phyloP scores from a whole-genome alignment of 768 basidiomycete species.

The Trametes maxima region DNA sequence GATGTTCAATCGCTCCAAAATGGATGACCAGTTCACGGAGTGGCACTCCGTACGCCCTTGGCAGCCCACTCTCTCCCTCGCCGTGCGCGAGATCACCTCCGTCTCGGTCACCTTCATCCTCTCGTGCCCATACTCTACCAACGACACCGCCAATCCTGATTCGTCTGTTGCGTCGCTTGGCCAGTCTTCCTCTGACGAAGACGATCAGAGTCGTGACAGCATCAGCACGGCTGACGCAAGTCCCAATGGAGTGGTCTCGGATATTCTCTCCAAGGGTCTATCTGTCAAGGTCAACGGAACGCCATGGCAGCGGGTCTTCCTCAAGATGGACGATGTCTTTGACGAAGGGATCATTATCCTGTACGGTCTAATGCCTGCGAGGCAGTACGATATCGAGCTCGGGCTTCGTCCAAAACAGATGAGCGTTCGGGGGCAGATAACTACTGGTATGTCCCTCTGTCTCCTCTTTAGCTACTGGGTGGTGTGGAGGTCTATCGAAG shows the following conservation, averaged over 20 bases:
- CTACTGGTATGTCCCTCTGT: constrained; percentile 44
- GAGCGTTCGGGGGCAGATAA: constrained; percentile 62
- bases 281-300: constrained; percentile 80
- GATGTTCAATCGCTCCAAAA: constrained; percentile 18
- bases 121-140: constrained; percentile 57
- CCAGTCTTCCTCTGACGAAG: constrained; percentile 45
- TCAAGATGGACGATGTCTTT: constrained; percentile 74
- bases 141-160: constrained; percentile 53
- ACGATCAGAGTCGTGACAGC: constrained; percentile 40
- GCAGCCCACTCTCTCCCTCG: constrained; percentile 68
- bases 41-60: constrained; percentile 83
- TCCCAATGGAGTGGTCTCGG: constrained; percentile 50
- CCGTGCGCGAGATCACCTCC: constrained; percentile 80
- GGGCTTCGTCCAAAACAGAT: constrained; percentile 67
- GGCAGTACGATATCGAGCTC: constrained; percentile 89
- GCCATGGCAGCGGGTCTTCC: constrained; percentile 78
- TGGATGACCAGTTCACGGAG: constrained; percentile 30
- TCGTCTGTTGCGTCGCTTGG: constrained; percentile 48
- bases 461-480: not conserved
- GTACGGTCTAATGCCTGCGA: constrained; percentile 84
- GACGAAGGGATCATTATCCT: constrained; percentile 93
- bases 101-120: constrained; percentile 76
- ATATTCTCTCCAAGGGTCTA: constrained; percentile 72
- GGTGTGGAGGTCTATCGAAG: constrained; percentile 4
- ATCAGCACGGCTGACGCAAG: constrained; percentile 31